A percentile compares a stretch with the other conserved stretches of the same genome.
Evolutionary conservation across 768 basidiomycete genomes (phyloP).

Genomic region (Boletus pseudopeckii): DNA sequence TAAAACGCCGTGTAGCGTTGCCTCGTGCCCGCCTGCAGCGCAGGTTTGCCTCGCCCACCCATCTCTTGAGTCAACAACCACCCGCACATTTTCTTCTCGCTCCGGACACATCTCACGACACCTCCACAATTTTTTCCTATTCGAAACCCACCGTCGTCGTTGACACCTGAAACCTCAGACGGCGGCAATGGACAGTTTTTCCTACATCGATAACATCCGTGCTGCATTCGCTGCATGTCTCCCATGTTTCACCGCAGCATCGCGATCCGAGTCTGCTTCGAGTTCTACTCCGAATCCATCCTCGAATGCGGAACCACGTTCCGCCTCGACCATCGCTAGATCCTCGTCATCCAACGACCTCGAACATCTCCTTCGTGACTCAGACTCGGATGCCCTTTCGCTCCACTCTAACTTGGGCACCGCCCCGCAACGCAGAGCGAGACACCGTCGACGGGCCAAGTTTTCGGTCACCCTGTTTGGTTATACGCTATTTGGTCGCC

Average conservation of each 20-base stretch:
- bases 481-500: conserved; percentile 62
- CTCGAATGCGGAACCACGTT: conserved; percentile 23
- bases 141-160: background rate
- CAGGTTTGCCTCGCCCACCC: background rate
- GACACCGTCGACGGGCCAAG: conserved; percentile 32
- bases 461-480: conserved; percentile 59
- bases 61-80: background rate
- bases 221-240: conserved; percentile 60
- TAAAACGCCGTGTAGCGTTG: background rate
- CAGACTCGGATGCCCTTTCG: conserved; percentile 59
- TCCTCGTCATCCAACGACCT: conserved; percentile 37
- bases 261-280: conserved; percentile 31
- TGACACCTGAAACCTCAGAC: background rate
- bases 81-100: background rate
- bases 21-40: background rate
- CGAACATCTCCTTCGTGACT: conserved; percentile 47
- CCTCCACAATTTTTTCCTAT: background rate
- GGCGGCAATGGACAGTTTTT: conserved; percentile 43
- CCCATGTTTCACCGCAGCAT: conserved; percentile 46
- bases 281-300: conserved; percentile 1
- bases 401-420: conserved; percentile 59
- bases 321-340: conserved; percentile 11
- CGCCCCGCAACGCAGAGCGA: conserved; percentile 29
- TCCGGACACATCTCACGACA: background rate
- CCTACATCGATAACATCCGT: conserved; percentile 60